Base-by-base conservation (phyloP, 306 rosid genomes). In the Cicer cuneatum region DNA sequence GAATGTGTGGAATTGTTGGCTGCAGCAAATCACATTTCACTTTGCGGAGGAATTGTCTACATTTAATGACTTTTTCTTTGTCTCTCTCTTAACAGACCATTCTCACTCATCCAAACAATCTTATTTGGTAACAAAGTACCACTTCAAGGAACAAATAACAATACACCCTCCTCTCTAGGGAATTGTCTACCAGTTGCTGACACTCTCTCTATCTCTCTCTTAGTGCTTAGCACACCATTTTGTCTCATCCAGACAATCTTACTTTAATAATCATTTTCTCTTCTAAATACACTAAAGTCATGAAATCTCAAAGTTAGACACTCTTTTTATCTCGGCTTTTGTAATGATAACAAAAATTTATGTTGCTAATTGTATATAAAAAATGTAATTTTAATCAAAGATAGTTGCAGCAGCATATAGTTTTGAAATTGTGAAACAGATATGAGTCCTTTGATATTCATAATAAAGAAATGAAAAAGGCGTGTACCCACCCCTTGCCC, bases 401-500 rank as follows among this genome's bases (percentile, higher is more conserved):
- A 43, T 10, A 43, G 11, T 8, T 43, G 48, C 48, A 43, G 48
- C 41, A 68, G 14, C 54, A 45, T 68, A 14, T 24, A 68, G 40
- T 29, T 48, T 14, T 69, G 35, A 69, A 38, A 13, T 67, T 45
- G 21, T 24, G 53, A 40, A 40, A 15, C 8, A 59, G 33, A 74
- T 6, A 35, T 38, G 13, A 63, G 8, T 33, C 11, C 12, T 42
- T 12, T 4, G 33, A 29, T 29, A 29, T 29, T 29, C 38, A 53
- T 5, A 37, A 49, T 39, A 52, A 19, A 15, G 7, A 45, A 19
- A 12, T 19, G n/a, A 14, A 51, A 42, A 18, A 6, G 1, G 6
- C 5, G n/a, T 54, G 2, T 21, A 59, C 66, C 6, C 84, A 92
- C 98, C 93, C 98, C 97, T 85, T 69, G 40, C 5, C 98, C 98